These are phyloP conservation scores for Murraya paniculata DNA, from an alignment of 345 rosid genomes.

Conservation along the genomic window DNA sequence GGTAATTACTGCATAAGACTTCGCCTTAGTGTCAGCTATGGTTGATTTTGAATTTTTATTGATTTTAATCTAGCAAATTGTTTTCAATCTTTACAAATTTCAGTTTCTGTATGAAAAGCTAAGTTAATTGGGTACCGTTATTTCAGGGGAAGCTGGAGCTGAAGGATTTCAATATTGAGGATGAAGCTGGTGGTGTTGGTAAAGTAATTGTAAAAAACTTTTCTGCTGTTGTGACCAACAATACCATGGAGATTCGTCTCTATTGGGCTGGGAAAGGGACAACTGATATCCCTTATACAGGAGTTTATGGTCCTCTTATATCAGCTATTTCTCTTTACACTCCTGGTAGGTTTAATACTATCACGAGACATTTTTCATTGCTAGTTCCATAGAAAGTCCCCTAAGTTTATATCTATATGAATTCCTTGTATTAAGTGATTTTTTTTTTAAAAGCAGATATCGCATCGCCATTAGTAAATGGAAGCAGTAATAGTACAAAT, in stretches of 20 bases:
- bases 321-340: slow-evolving; percentile 44
- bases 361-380: not conserved
- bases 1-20: slow-evolving; percentile 28
- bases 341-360: slow-evolving; percentile 15
- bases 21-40: not conserved
- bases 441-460: not conserved
- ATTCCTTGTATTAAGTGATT: too few relatives aligned
- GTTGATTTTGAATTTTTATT: not conserved
- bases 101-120: not conserved
- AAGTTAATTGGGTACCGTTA: not conserved
- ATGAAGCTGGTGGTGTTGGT: slow-evolving; percentile 27
- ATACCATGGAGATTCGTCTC: slow-evolving; percentile 35
- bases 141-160: slow-evolving; percentile 44
- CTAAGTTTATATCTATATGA: too few relatives aligned
- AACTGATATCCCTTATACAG: slow-evolving; percentile 36
- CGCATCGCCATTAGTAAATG: not conserved
- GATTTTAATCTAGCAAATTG: too few relatives aligned
- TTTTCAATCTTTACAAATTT: not conserved
- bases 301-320: slow-evolving; percentile 57
- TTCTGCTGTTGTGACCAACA: not conserved
- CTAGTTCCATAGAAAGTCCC: not conserved
- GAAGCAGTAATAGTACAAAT: not conserved
- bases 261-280: slow-evolving; percentile 65
- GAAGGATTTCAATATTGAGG: slow-evolving; percentile 30
- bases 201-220: slow-evolving; percentile 4